phyloP scores from a whole-genome alignment of 2,329 filamentous ascomycete species.

The Talaromyces verruculosus region DNA sequence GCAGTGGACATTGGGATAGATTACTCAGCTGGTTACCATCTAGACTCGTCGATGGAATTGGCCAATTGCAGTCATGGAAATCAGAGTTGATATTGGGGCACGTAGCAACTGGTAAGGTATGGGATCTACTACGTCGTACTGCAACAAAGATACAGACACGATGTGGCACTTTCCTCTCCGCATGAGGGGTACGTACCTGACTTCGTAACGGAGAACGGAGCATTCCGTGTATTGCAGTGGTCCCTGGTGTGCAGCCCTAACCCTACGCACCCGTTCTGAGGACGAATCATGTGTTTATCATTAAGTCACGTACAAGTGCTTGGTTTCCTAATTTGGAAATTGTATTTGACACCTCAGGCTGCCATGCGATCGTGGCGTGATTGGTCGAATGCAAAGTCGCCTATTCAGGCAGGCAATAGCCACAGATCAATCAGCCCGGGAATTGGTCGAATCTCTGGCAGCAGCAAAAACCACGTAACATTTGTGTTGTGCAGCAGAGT shows the following conservation, averaged over 20 bases:
- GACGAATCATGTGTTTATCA: too few species aligned
- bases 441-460: not conserved
- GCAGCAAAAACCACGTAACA: not conserved
- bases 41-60: not conserved
- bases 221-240: not conserved
- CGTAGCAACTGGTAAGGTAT: too few species aligned
- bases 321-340: not conserved
- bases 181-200: not conserved
- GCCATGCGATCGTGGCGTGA: too few species aligned
- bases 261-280: too few species aligned
- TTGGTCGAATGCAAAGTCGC: too few species aligned
- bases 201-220: constrained; percentile 3
- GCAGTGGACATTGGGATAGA: not conserved
- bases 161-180: not conserved
- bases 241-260: too few species aligned
- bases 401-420: not conserved
- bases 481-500: not conserved
- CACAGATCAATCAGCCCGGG: not conserved
- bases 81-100: too few species aligned
- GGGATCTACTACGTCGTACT: too few species aligned
- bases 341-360: not conserved
- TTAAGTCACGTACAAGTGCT: too few species aligned
- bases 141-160: not conserved
- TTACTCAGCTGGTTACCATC: not conserved
- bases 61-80: not conserved